Percentiles rank a stretch among this genome's conserved stretches.
phyloP scores from a whole-genome alignment of 2,329 filamentous ascomycete species.

The Monilinia fructicola region DNA sequence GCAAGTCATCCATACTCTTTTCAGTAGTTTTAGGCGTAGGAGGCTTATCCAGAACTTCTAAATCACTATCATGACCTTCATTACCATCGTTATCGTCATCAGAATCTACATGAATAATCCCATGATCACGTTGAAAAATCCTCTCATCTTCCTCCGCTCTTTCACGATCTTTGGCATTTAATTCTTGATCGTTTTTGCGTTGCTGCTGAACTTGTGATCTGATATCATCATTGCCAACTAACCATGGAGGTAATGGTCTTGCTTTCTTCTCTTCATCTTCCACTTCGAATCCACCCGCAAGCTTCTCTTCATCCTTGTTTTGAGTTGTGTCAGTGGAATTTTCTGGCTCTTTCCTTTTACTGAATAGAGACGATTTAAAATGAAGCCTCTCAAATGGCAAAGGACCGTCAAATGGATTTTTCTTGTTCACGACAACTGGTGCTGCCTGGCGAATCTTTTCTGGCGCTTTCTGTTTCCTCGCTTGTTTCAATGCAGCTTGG shows the following conservation, averaged over 20 bases:
- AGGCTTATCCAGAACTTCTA: slow-evolving; percentile 56
- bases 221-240: slow-evolving; percentile 63
- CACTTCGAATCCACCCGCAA: slow-evolving; percentile 44
- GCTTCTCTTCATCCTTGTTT: slow-evolving; percentile 38
- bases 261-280: slow-evolving; percentile 39
- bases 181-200: slow-evolving; percentile 55
- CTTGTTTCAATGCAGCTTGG: slow-evolving; percentile 70
- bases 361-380: slow-evolving; percentile 61
- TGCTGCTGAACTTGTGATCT: slow-evolving; percentile 61
- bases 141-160: slow-evolving; percentile 57
- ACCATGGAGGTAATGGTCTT: slow-evolving; percentile 73
- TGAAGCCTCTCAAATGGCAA: slow-evolving; percentile 88
- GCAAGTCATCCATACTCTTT: slow-evolving; percentile 32
- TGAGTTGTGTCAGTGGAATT: slow-evolving; percentile 28
- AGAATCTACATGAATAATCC: slow-evolving; percentile 62
- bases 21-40: slow-evolving; percentile 31
- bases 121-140: slow-evolving; percentile 48
- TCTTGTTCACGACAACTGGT: slow-evolving; percentile 51
- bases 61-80: slow-evolving; percentile 38
- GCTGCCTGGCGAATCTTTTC: slow-evolving; percentile 42
- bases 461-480: slow-evolving; percentile 59
- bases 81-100: slow-evolving; percentile 48
- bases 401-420: slow-evolving; percentile 72
- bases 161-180: slow-evolving; percentile 63
- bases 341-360: slow-evolving; percentile 42